Base-by-base conservation (phyloP, 768 basidiomycete species). In the Rhodotorula kratochvilovae region DNA sequence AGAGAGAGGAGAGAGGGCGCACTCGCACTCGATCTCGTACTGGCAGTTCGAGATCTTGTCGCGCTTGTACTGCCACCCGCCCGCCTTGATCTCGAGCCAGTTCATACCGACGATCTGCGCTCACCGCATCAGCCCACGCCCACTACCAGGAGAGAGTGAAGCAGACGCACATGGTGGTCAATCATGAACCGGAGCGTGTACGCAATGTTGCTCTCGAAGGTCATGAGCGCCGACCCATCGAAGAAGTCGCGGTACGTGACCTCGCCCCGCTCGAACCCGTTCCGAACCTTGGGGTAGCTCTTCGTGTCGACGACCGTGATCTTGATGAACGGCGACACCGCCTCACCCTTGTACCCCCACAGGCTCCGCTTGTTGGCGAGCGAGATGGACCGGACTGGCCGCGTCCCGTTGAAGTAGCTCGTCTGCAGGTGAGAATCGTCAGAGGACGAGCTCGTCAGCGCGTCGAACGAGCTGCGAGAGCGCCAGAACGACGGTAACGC, bases 131-230 rank as follows among this genome's bases (percentile, higher is more conserved):
- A 76, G 54, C 53, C 62, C 63, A 6, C 17, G 36, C 13, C 31
- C 55, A n/a, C 10, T 13, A 27, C 39, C 6, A 17, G 62, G 55
- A 15, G 11, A 43, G 21, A 13, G 13, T n/a, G n/a, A n/a, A 21
- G 60, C 16, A n/a, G 10, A 73, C 80, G 31, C 31, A 91, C 94
- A 84, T 92, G 88, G 11, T 91, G 89, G 78, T 99, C 96, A 71
- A 99, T 95, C 96, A 99, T 99, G 80, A 97, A 98, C 15, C 96
- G 87, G 61, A 99, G 82, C 7, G 85, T 87, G 78, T 91, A 99
- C 0, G 86, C 87, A 65, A 99, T 90, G 78, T 98, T 98, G 77
- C 93, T 96, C 80, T 99, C 96, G 73, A 84, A 99, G 0, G 95
- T 97, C 39, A 87, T 68, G 25, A 87, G 82, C 36, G 84, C 80